Evolutionary conservation across 2,329 filamentous ascomycete species (phyloP).

Genomic region (Neopestalotiopsis sp.): DNA sequence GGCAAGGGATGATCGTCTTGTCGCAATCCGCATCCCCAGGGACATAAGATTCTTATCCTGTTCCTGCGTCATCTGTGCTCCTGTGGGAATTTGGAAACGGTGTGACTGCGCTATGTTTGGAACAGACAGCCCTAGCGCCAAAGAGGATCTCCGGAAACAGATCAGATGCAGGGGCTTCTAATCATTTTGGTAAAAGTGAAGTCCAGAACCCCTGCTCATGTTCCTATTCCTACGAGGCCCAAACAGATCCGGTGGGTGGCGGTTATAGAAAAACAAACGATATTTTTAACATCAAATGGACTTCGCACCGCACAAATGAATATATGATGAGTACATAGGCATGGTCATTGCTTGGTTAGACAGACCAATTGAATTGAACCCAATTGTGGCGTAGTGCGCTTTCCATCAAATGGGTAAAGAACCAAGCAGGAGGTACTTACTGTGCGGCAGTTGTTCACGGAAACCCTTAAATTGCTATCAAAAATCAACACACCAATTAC

Average conservation of each 20-base stretch:
- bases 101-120: conserved; percentile 11
- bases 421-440: not conserved
- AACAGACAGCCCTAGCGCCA: conserved; percentile 1
- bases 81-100: not conserved
- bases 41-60: not conserved
- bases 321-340: not conserved
- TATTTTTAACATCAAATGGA: not conserved
- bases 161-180: conserved; percentile 9
- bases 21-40: not conserved
- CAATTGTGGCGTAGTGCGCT: not conserved
- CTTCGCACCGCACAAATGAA: not conserved
- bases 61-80: conserved; percentile 3
- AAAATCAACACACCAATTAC: not conserved
- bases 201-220: not conserved
- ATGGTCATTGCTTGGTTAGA: not conserved
- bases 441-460: not conserved
- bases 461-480: not conserved
- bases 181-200: not conserved
- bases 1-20: not conserved
- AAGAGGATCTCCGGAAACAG: conserved; percentile 3
- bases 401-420: not conserved
- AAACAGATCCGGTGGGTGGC: not conserved
- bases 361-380: not conserved
- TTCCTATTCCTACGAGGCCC: not conserved
- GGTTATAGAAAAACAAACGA: not conserved